These are phyloP conservation scores for Vitellaria paradoxa DNA, from an alignment of 179 eudicot genomes.

Conservation along the genomic window DNA sequence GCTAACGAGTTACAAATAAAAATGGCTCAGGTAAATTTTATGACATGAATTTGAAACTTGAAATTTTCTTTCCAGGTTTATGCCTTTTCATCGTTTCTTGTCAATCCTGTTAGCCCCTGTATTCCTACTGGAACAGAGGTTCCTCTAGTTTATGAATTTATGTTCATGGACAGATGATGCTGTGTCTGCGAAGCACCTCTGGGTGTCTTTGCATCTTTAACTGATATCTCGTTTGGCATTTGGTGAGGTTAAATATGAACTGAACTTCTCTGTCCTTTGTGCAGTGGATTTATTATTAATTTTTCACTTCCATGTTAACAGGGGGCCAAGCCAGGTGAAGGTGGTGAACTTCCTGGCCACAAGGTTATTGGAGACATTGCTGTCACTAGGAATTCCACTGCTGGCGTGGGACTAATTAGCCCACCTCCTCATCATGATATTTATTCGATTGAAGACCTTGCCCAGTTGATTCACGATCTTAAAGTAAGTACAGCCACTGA, in stretches of 20 bases:
- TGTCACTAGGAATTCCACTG: constrained; percentile 88
- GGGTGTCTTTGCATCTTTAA: constrained; percentile 73
- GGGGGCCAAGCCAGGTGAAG: constrained; percentile 99
- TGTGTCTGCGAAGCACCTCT: constrained; percentile 58
- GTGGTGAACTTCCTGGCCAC: constrained; percentile 99
- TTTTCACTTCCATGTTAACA: constrained; percentile 25
- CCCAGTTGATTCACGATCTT: constrained; percentile 92
- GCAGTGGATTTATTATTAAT: constrained; percentile 17
- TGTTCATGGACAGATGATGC: constrained; percentile 69
- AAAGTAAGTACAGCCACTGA: constrained; percentile 47
- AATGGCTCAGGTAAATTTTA: constrained; percentile 89
- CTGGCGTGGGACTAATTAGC: constrained; percentile 98
- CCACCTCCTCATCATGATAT: constrained; percentile 99
- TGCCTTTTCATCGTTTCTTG: constrained; percentile 6
- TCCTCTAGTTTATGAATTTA: constrained; percentile 68
- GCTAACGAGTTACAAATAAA: constrained; percentile 98
- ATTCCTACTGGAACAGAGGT: constrained; percentile 59
- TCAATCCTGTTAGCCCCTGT: constrained; percentile 33
- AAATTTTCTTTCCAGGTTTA: not conserved
- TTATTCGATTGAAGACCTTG: constrained; percentile 97
- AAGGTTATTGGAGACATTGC: constrained; percentile 99
- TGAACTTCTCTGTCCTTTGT: constrained; percentile 20
- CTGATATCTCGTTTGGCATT: constrained; percentile 66
- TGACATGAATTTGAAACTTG: not conserved
- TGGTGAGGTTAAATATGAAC: constrained; percentile 60